phyloP scores from a whole-genome alignment of 305 asterid species.

The Withania somnifera region DNA sequence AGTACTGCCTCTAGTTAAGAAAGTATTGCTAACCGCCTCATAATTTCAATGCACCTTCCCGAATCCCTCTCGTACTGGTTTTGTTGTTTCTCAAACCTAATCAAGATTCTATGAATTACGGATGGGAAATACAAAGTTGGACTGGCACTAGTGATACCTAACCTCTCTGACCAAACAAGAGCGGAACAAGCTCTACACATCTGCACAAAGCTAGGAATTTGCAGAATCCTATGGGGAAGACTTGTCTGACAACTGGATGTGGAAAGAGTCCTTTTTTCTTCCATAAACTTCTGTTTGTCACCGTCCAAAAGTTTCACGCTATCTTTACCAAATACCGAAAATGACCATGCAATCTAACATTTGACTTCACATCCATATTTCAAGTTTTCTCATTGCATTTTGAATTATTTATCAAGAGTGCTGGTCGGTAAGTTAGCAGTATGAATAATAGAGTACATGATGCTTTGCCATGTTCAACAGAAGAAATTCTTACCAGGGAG shows the following conservation, averaged over 20 bases:
- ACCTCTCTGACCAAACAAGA: neutral
- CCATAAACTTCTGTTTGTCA: neutral
- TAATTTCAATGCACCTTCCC: neutral
- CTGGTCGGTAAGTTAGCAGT: neutral
- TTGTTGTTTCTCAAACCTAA: neutral
- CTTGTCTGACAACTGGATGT: neutral
- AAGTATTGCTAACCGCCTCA: neutral
- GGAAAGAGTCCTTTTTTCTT: neutral
- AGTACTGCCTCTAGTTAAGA: neutral
- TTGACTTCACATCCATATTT: neutral
- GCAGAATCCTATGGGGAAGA: neutral
- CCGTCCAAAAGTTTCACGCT: neutral
- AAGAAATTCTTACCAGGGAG: too few species aligned
- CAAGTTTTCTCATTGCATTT: neutral
- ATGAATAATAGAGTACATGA: neutral
- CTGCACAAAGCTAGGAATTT: neutral
- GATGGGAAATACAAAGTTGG: neutral
- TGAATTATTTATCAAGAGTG: neutral
- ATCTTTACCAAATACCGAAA: neutral
- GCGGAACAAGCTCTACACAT: neutral
- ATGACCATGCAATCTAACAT: neutral
- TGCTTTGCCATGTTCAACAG: neutral
- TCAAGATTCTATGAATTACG: neutral
- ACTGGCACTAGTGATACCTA: neutral
- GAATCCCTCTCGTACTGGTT: neutral